A percentile compares a stretch with the other conserved stretches of the same genome.
Evolutionary conservation across 345 rosid genomes (phyloP).

Genomic region (Bruguiera sexangula): DNA sequence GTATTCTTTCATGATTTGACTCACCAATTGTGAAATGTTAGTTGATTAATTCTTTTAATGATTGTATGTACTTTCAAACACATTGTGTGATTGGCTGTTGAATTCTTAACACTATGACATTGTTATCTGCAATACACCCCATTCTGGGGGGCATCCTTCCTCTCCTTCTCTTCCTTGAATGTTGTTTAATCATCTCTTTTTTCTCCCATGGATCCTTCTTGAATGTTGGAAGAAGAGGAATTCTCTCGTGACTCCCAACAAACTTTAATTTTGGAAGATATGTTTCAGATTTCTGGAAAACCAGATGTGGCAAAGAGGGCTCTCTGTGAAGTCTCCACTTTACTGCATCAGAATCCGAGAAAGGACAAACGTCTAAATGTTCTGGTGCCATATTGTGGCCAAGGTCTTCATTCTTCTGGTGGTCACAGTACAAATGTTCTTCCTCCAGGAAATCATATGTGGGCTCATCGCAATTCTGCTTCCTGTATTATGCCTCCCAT

Average conservation of each 20-base stretch:
- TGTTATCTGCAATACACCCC: too few species aligned
- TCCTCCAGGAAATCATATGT: conserved; percentile 32
- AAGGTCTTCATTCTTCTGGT: conserved; percentile 27
- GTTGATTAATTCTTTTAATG: too few species aligned
- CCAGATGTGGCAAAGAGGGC: conserved; percentile 46
- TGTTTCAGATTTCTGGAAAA: conserved; percentile 58
- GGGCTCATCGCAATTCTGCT: conserved; percentile 32
- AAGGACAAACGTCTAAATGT: conserved; percentile 41
- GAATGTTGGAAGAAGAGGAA: background rate
- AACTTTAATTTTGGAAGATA: conserved; percentile 18
- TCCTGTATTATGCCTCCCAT: conserved; percentile 28
- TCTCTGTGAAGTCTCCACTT: conserved; percentile 48
- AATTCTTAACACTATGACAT: too few species aligned
- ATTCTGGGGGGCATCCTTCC: too few species aligned
- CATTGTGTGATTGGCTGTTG: too few species aligned
- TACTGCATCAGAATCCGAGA: conserved; percentile 52
- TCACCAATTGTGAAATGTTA: too few species aligned
- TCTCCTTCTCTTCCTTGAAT: too few species aligned
- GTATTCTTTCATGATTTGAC: too few species aligned
- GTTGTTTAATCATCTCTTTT: background rate
- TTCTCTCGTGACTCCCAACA: conserved; percentile 10
- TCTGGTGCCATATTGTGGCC: conserved; percentile 30
- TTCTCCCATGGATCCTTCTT: too few species aligned
- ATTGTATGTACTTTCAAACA: too few species aligned
- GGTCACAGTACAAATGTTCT: conserved; percentile 28